phyloP scores from a whole-genome alignment of 2,329 filamentous ascomycete genomes.

The Coniochaeta sp. region DNA sequence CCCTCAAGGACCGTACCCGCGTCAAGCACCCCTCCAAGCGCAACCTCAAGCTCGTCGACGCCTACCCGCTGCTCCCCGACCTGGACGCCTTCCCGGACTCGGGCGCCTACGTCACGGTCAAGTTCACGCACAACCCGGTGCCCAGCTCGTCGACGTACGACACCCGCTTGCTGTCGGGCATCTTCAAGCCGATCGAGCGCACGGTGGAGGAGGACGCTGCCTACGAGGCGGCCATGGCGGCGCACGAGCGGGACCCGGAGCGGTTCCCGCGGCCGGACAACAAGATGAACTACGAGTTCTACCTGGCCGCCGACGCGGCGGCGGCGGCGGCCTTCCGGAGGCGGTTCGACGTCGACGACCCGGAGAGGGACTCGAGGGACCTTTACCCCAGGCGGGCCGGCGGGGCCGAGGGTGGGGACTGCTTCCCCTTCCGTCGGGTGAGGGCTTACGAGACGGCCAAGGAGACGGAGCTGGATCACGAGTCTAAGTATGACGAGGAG shows the following conservation, averaged over 20 bases:
- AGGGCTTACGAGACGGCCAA: slow-evolving; percentile 58
- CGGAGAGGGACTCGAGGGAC: slow-evolving; percentile 42
- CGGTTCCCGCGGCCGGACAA: slow-evolving; percentile 49
- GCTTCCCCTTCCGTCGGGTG: slow-evolving; percentile 54
- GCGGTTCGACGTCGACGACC: slow-evolving; percentile 51
- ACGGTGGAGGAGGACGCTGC: slow-evolving; percentile 45
- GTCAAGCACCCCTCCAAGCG: slow-evolving; percentile 53
- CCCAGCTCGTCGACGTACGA: slow-evolving; percentile 46
- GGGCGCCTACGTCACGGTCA: slow-evolving; percentile 62
- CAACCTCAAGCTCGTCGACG: slow-evolving; percentile 50
- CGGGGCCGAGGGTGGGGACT: slow-evolving; percentile 32
- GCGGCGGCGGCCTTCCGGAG: slow-evolving; percentile 49
- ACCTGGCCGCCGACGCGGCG: slow-evolving; percentile 42
- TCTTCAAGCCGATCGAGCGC: slow-evolving; percentile 53
- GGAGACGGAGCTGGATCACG: slow-evolving; percentile 47
- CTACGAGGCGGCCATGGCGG: slow-evolving; percentile 41
- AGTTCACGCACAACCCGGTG: slow-evolving; percentile 60
- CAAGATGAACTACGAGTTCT: slow-evolving; percentile 60
- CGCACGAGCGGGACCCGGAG: slow-evolving; percentile 48
- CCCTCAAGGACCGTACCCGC: slow-evolving; percentile 44
- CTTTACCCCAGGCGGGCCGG: slow-evolving; percentile 51
- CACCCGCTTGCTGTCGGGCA: slow-evolving; percentile 50
- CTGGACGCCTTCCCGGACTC: slow-evolving; percentile 62
- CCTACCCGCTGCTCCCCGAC: slow-evolving; percentile 56
- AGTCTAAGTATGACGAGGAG: slow-evolving; percentile 57